Evolutionary conservation across 1,139 yeast species (phyloP).

Genomic region (Magnusiomyces suaveolens): DNA sequence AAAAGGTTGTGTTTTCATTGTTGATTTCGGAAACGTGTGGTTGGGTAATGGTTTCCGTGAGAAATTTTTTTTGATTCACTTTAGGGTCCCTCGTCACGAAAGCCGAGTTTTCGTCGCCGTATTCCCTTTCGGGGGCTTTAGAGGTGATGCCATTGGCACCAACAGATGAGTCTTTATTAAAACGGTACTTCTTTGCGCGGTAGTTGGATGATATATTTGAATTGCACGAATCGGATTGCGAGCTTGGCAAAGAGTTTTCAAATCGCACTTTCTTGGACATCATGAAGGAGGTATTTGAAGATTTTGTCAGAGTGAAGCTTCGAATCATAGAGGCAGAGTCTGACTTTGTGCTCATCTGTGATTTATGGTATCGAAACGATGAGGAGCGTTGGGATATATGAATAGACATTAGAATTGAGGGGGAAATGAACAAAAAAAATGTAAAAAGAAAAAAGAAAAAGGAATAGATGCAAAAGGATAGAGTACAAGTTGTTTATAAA

Average conservation of each 20-base stretch:
- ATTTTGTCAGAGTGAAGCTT: not conserved
- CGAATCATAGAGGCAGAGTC: not conserved
- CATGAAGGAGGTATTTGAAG: not conserved
- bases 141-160: too few relatives aligned
- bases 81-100: too few relatives aligned
- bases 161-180: too few relatives aligned
- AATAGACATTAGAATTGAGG: not conserved
- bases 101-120: too few relatives aligned
- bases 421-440: too few relatives aligned
- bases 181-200: too few relatives aligned
- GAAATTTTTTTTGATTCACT: too few relatives aligned
- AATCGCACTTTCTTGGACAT: not conserved
- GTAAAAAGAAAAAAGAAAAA: too few relatives aligned
- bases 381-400: not conserved
- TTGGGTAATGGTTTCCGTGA: too few relatives aligned
- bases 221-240: not conserved
- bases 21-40: not conserved
- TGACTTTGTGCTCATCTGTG: not conserved
- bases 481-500: too few relatives aligned
- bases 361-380: not conserved
- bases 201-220: not conserved
- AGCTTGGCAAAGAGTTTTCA: not conserved
- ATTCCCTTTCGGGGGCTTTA: too few relatives aligned
- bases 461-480: not conserved
- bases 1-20: not conserved